These are phyloP conservation scores for Clarireedia sp. DNA, from an alignment of 2,329 filamentous ascomycete genomes.

Conservation along the genomic window DNA sequence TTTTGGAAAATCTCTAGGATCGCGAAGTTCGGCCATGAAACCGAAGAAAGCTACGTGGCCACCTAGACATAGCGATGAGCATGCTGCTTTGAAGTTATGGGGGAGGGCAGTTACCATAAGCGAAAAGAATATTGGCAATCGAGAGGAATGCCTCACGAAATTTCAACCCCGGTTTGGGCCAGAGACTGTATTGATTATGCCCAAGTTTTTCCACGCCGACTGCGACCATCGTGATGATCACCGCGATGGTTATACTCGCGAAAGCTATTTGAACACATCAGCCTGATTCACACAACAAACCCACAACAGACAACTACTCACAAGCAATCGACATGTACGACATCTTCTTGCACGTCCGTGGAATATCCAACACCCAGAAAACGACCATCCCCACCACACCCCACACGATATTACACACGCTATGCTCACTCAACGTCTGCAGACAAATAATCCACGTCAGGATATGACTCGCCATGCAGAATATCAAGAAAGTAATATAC, in stretches of 20 bases:
- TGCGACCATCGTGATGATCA: constrained; percentile 48
- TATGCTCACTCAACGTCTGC: constrained; percentile 46
- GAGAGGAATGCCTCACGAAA: constrained; percentile 40
- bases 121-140: constrained; percentile 50
- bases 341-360: constrained; percentile 47
- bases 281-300: neutral
- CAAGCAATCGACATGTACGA: constrained; percentile 46
- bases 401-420: constrained; percentile 48
- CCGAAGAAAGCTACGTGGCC: constrained; percentile 54
- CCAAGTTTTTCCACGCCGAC: neutral
- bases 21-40: constrained; percentile 49
- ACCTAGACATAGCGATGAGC: constrained; percentile 3
- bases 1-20: constrained; percentile 49
- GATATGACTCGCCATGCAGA: constrained; percentile 53
- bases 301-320: constrained; percentile 23
- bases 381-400: constrained; percentile 42
- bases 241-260: constrained; percentile 44
- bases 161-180: constrained; percentile 17
- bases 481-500: constrained; percentile 47
- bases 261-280: constrained; percentile 35
- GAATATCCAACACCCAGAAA: constrained; percentile 44
- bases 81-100: neutral
- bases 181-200: constrained; percentile 24
- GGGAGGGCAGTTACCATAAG: constrained; percentile 35
- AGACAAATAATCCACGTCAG: constrained; percentile 51